Base-by-base conservation (phyloP, 371 early-diverging fungal genomes). In the Circinella umbellata region DNA sequence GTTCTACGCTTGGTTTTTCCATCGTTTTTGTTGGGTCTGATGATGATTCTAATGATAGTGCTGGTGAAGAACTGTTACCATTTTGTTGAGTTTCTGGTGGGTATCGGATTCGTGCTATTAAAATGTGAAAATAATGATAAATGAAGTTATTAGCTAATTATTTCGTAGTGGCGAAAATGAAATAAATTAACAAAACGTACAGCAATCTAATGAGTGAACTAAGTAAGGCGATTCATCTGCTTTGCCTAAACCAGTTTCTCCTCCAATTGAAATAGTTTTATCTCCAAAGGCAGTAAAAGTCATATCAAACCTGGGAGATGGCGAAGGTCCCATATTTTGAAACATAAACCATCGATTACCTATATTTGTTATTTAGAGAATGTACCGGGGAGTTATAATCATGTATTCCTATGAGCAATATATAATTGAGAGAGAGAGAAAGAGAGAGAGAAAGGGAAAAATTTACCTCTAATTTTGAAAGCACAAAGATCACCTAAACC, bases 341-440 rank as follows among this genome's bases (percentile, higher is more conserved):
- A 92, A 93, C 63, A 85, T 90, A 71, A 87, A 87, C 92, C 93
- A 92, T 51, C 91, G 85, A 55, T 86, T 83, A 42, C 83, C 88
- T 83, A 67, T 14, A 11, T 15, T 34, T 42, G 27, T 4, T 27
- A 27, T 27, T 27, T 1, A 27, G 27, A 27, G 27, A 27, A 27
- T 27, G 27, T 27, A 27, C 27, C 0, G 27, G 27, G 27, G 27
- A 27, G 27, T 27, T 27, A 27, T 27, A 27, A 27, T 27, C 27
- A 27, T 2, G 27, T 27, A 27, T 27, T 27, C 0, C 2, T 27
- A 27, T 27, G 27, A 27, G 27, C n/a, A n/a, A n/a, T n/a, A n/a
- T n/a, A n/a, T n/a, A n/a, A n/a, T n/a, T n/a, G 27, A 27, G 27
- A 27, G 27, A 27, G 27, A 27, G 27, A 27, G 27, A 27, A 2